Evolutionary conservation across 1,284 basidiomycete genomes (phyloP).

Genomic region (Grifola frondosa): DNA sequence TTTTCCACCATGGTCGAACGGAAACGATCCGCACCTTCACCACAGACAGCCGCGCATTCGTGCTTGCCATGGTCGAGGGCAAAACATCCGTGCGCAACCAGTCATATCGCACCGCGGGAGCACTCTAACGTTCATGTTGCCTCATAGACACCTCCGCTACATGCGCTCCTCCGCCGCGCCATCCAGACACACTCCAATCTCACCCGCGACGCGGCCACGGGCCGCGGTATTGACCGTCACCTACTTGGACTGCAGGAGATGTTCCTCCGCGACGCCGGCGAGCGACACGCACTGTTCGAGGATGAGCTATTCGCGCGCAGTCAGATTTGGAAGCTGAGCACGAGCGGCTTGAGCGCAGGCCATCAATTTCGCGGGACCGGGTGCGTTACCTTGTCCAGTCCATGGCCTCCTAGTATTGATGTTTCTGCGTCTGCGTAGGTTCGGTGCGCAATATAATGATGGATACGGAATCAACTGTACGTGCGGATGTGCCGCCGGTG

Average conservation of each 20-base stretch:
- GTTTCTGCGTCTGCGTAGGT: constrained; percentile 39
- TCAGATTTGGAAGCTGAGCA: constrained; percentile 89
- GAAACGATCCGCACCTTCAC: constrained; percentile 88
- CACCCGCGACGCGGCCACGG: constrained; percentile 80
- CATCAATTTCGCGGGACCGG: constrained; percentile 90
- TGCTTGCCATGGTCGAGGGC: constrained; percentile 72
- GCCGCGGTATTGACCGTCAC: constrained; percentile 90
- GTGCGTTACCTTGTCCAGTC: constrained; percentile 34
- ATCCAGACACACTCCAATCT: constrained; percentile 73
- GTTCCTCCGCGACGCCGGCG: constrained; percentile 44
- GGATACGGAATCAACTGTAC: constrained; percentile 93
- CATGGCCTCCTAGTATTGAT: neutral
- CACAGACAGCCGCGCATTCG: constrained; percentile 76
- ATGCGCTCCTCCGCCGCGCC: constrained; percentile 64
- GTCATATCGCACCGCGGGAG: too few relatives aligned
- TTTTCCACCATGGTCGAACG: constrained; percentile 89
- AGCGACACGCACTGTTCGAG: constrained; percentile 61
- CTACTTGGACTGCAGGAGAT: constrained; percentile 82
- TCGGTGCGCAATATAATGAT: constrained; percentile 77
- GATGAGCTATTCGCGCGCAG: constrained; percentile 80
- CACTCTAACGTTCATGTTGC: constrained; percentile 21
- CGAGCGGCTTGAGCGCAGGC: constrained; percentile 88
- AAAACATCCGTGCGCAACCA: constrained; percentile 48
- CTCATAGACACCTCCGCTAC: constrained; percentile 45
- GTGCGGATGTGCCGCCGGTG: constrained; percentile 31